phyloP scores from a whole-genome alignment of 2,329 filamentous ascomycete genomes.

The Fusarium zealandicum region DNA sequence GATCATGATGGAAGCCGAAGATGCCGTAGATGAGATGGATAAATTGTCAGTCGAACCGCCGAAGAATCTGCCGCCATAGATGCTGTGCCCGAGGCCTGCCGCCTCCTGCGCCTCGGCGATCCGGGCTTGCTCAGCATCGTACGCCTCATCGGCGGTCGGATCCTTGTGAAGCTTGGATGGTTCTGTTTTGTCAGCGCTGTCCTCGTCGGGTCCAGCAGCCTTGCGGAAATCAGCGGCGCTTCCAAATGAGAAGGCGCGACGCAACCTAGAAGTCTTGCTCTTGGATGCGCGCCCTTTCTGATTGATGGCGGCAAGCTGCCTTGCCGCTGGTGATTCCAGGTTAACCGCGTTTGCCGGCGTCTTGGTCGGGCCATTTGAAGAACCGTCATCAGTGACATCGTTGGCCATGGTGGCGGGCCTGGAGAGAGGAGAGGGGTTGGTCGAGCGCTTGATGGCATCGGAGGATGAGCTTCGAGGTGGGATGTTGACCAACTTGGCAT shows the following conservation, averaged over 20 bases:
- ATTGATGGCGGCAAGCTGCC: constrained; percentile 86
- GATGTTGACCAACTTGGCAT: constrained; percentile 62
- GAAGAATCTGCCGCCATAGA: constrained; percentile 90
- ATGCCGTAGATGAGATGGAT: constrained; percentile 88
- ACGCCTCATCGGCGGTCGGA: constrained; percentile 66
- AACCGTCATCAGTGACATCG: constrained; percentile 56
- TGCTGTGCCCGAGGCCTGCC: constrained; percentile 87
- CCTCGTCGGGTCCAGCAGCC: constrained; percentile 69
- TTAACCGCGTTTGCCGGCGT: constrained; percentile 47
- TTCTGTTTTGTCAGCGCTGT: constrained; percentile 44
- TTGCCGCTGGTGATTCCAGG: constrained; percentile 74
- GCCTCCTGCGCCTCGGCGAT: constrained; percentile 95
- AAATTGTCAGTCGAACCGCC: constrained; percentile 93
- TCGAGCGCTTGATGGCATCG: constrained; percentile 70
- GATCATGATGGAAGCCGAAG: constrained; percentile 91
- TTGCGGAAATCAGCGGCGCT: constrained; percentile 90
- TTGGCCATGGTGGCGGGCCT: constrained; percentile 70
- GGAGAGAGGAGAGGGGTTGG: constrained; percentile 76
- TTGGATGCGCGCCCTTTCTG: constrained; percentile 80
- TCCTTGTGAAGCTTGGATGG: constrained; percentile 71
- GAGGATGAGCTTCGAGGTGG: constrained; percentile 69
- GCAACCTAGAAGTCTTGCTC: constrained; percentile 84
- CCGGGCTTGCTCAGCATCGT: constrained; percentile 87
- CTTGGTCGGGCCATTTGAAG: constrained; percentile 42
- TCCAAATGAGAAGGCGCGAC: constrained; percentile 94